Base-by-base conservation (phyloP, 106 monocot species). In the Cymbidium sinense region DNA sequence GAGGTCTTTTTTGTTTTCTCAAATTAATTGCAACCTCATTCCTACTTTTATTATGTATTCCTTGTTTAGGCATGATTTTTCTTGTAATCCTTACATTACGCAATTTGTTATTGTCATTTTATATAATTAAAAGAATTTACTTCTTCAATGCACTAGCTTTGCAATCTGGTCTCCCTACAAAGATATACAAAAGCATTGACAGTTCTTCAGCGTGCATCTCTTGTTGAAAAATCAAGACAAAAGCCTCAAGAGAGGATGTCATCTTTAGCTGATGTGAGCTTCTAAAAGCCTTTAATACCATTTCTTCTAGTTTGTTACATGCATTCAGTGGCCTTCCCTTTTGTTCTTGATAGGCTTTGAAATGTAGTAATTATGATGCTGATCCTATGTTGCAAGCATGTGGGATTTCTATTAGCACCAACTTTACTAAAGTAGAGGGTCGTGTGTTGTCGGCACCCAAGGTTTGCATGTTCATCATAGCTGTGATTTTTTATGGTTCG, bases 171-270 rank as follows among this genome's bases (percentile, higher is more conserved):
- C 2, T 82, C 95, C 0, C 70, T 99, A 30, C 99, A 99, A 87
- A 78, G 99, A 27, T 99, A 99, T 64, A 99, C 94, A 1, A 99
- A 99, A 19, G 74, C 99, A 6, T 71, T 99, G 69, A 87, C 89
- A 8, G 89, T 83, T 17, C 73, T 93, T 15, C 99, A 99, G 25
- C 58, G 99, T n/a, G 69, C 99, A 39, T 85, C 94, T 13, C 92
- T 99, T 34, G 99, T 99, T 7, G 99, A 99, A 50, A 99, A 99
- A 65, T 99, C 99, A 7, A 85, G 99, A 74, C 99, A 99, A 62
- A 99, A 95, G 35, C 99, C 99, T 8, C 88, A 86, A 58, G 99
- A 95, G 64, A 91, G 92, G 77, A 99, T 99, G 95, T 18, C 31
- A 27, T 86, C 86, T 19, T 50, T 99, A 27, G 88, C 27, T 76